These are phyloP conservation scores for Vitis hybrid DNA, from an alignment of 177 flowering plant species.

Conservation along the genomic window DNA sequence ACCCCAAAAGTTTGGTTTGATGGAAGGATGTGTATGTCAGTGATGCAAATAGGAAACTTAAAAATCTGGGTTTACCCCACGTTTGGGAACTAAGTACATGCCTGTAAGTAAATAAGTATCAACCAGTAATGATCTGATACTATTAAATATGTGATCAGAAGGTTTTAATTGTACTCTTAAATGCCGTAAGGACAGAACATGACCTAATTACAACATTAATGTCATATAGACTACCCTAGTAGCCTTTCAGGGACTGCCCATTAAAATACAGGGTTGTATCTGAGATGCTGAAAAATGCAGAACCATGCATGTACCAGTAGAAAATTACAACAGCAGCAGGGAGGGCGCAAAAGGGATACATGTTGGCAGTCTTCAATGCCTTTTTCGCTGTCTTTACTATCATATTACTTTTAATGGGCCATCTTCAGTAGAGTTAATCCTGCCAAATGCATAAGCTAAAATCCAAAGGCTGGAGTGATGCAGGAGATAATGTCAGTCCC, in stretches of 20 bases:
- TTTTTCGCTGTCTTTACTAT: background rate
- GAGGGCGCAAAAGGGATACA: background rate
- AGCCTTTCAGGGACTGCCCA: background rate
- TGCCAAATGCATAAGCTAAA: background rate
- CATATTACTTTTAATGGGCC: background rate
- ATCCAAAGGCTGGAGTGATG: background rate
- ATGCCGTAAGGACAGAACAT: background rate
- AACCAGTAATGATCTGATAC: background rate
- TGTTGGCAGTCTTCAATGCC: background rate
- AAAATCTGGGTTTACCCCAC: no score
- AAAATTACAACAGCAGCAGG: background rate
- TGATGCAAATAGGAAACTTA: no score
- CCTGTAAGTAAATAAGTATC: background rate
- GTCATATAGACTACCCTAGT: background rate
- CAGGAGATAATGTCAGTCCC: constrained; percentile 30
- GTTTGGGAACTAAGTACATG: background rate
- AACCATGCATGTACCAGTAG: background rate
- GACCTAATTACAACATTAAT: constrained; percentile 7
- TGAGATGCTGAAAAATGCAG: background rate
- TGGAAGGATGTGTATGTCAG: no score
- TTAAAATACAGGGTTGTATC: background rate
- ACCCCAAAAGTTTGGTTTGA: no score
- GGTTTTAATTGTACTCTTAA: background rate
- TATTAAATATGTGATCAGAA: background rate
- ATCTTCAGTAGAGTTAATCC: background rate